A percentile compares a stretch with the other conserved stretches of the same genome.
These are phyloP conservation scores for Phytophthora podocarpi DNA, from an alignment of 352 stramenopile species.

Conservation along the genomic window DNA sequence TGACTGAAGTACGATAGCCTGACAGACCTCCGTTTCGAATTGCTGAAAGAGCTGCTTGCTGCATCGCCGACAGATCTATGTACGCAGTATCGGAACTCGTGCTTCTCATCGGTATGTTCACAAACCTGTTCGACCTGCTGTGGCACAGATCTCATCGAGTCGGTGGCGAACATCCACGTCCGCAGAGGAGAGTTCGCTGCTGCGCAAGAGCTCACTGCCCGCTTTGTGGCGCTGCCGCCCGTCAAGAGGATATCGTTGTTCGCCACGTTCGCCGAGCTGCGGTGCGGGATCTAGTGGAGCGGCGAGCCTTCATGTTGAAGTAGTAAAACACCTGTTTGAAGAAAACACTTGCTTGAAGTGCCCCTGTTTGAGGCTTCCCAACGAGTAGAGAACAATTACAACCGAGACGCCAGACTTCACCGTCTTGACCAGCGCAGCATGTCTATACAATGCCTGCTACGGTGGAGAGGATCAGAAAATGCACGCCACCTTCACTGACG, in stretches of 20 bases:
- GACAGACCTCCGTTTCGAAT: constrained; percentile 45
- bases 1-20: constrained; percentile 25
- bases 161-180: constrained; percentile 53
- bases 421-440: no score
- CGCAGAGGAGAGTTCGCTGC: constrained; percentile 37
- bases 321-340: neutral
- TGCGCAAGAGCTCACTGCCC: constrained; percentile 35
- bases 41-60: constrained; percentile 47
- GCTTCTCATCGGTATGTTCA: neutral
- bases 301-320: neutral
- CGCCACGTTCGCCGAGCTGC: constrained; percentile 33
- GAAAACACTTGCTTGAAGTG: no score
- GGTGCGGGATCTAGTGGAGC: constrained; percentile 23
- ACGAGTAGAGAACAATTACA: no score
- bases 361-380: neutral
- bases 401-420: no score
- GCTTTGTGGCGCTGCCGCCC: constrained; percentile 36
- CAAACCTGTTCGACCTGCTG: neutral
- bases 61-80: constrained; percentile 39
- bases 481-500: no score
- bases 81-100: constrained; percentile 12
- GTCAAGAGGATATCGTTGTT: constrained; percentile 41
- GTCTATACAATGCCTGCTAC: no score
- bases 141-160: constrained; percentile 55
- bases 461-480: no score